These are phyloP conservation scores for Lotmaria passim DNA, from an alignment of 208 protist genomes.

Conservation along the genomic window DNA sequence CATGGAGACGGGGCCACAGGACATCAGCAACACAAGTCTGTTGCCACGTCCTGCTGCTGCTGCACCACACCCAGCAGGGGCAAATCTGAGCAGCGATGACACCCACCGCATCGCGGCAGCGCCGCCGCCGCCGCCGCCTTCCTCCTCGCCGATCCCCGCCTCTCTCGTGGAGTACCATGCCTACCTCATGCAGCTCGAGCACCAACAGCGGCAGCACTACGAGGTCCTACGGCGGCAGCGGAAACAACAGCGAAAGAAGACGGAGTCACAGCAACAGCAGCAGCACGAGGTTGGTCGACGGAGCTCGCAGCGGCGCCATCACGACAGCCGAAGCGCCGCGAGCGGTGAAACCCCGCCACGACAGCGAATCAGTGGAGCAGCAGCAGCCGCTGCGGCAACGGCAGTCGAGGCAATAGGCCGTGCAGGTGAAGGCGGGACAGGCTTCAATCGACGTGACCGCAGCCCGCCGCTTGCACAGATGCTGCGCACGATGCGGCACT, in stretches of 20 bases:
- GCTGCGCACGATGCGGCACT: conserved; percentile 16
- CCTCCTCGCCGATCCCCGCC: conserved; percentile 36
- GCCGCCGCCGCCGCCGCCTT: conserved; percentile 27
- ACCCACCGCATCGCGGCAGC: not conserved
- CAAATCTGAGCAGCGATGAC: not conserved
- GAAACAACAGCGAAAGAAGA: conserved; percentile 1
- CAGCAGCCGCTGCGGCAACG: not conserved
- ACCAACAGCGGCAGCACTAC: conserved; percentile 49
- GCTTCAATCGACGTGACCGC: conserved; percentile 23
- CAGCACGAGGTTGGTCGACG: too few species aligned
- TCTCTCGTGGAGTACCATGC: conserved; percentile 34
- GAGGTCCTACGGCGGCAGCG: conserved; percentile 44
- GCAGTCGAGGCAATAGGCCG: too few species aligned
- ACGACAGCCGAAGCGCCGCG: too few species aligned
- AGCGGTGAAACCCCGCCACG: conserved; percentile 4
- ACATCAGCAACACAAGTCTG: conserved; percentile 12
- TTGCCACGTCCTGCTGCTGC: not conserved
- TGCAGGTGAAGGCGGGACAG: too few species aligned
- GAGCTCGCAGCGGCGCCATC: not conserved
- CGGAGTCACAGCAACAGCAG: conserved; percentile 1
- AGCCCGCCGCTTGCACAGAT: conserved; percentile 36
- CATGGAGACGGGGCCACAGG: not conserved
- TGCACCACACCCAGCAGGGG: too few species aligned
- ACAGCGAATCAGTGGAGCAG: not conserved
- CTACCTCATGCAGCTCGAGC: conserved; percentile 41